Evolutionary conservation across 129 eudicot species (phyloP).

Genomic region (Dittrichia graveolens): DNA sequence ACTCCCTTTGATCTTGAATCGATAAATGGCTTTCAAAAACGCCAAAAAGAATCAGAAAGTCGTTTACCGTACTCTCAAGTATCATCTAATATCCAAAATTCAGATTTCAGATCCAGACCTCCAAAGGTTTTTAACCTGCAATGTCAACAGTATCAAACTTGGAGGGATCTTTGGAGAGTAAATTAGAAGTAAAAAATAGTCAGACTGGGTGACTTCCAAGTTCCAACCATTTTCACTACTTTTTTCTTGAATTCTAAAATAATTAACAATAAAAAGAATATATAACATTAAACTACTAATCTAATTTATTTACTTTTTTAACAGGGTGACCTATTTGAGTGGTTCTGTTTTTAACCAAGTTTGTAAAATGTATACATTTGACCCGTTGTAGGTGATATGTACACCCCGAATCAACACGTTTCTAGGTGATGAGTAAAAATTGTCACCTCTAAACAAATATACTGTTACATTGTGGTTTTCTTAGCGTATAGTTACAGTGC

Average conservation of each 20-base stretch:
- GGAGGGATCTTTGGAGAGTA: background rate
- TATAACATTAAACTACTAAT: no score
- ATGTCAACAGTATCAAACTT: background rate
- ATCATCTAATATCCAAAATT: constrained; percentile 7
- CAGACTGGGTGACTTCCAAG: no score
- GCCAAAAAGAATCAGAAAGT: background rate
- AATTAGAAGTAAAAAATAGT: background rate
- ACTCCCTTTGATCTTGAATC: constrained; percentile 1
- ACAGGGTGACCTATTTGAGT: no score
- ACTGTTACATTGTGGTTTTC: background rate
- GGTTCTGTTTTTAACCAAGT: no score
- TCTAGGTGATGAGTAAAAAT: background rate
- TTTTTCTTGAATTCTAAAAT: background rate
- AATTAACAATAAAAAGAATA: no score
- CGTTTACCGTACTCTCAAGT: background rate
- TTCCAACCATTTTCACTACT: no score
- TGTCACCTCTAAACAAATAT: constrained; percentile 8
- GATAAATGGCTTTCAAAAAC: background rate
- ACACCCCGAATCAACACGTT: background rate
- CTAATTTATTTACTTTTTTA: no score
- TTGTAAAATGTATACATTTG: background rate
- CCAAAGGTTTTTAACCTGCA: constrained; percentile 18
- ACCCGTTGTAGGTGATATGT: background rate
- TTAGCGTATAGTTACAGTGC: constrained; percentile 1
- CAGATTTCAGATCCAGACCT: background rate